These are phyloP conservation scores for Carex sylvatica DNA, from an alignment of 202 grass and related monocot genomes.

Conservation along the genomic window DNA sequence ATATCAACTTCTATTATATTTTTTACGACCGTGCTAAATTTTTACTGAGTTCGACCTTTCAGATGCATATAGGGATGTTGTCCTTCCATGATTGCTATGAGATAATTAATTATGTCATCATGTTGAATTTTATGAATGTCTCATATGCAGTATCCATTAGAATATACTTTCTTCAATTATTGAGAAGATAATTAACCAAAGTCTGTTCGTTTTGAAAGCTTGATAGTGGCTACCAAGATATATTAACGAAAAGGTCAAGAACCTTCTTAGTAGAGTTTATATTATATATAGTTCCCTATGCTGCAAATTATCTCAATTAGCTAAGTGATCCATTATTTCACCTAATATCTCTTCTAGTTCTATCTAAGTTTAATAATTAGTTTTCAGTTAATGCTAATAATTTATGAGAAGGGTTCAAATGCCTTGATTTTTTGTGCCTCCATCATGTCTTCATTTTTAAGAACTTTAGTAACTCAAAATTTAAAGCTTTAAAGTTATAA, in stretches of 20 bases:
- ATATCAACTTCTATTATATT: neutral
- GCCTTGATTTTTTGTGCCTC: no score
- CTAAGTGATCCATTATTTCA: no score
- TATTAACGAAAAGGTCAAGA: neutral
- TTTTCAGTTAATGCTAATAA: no score
- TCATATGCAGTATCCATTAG: neutral
- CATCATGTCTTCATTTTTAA: no score
- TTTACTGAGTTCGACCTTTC: neutral
- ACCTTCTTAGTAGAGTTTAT: neutral
- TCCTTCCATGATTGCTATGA: neutral
- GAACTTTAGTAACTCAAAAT: no score
- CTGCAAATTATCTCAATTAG: no score
- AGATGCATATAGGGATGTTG: neutral
- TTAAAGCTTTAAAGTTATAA: no score
- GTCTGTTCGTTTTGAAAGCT: no score
- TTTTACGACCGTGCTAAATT: neutral
- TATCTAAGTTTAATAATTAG: no score
- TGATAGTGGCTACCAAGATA: neutral
- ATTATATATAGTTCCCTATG: neutral
- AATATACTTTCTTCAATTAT: conserved; percentile 1
- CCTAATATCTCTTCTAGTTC: no score
- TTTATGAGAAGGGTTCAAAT: no score
- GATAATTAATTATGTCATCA: neutral
- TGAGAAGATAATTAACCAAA: neutral
- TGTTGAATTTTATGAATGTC: neutral